phyloP scores from a whole-genome alignment of 2,329 filamentous ascomycete genomes.

The Furcasterigmium furcatum region DNA sequence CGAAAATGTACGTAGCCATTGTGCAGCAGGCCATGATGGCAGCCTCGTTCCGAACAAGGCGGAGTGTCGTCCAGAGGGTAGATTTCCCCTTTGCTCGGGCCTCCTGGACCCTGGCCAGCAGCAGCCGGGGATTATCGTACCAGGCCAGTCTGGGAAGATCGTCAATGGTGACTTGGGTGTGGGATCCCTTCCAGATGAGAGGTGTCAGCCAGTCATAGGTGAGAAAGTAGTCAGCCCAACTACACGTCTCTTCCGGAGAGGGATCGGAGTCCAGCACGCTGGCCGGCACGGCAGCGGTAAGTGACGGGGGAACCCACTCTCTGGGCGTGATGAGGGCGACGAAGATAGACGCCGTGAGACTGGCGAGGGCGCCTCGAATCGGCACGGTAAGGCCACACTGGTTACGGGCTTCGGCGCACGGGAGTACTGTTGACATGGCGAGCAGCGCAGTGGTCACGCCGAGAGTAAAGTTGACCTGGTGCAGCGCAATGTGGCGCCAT shows the following conservation, averaged over 20 bases:
- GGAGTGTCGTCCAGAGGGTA: slow-evolving; percentile 41
- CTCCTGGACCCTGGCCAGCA: slow-evolving; percentile 38
- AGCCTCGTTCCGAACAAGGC: slow-evolving; percentile 39
- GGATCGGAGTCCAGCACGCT: slow-evolving; percentile 29
- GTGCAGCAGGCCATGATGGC: slow-evolving; percentile 41
- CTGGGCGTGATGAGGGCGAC: slow-evolving; percentile 43
- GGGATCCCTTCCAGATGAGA: slow-evolving; percentile 43
- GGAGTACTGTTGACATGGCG: slow-evolving; percentile 32
- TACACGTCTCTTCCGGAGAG: slow-evolving; percentile 49
- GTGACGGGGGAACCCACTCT: slow-evolving; percentile 44
- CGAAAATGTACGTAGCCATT: slow-evolving; percentile 32
- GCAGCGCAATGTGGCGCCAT: slow-evolving; percentile 43
- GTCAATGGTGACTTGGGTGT: slow-evolving; percentile 39
- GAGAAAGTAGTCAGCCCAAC: slow-evolving; percentile 49
- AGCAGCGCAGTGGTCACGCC: slow-evolving; percentile 31
- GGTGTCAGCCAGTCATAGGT: slow-evolving; percentile 49
- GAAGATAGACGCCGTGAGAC: slow-evolving; percentile 31
- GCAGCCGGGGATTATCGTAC: slow-evolving; percentile 51
- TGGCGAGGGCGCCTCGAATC: slow-evolving; percentile 28
- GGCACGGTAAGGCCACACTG: slow-evolving; percentile 19
- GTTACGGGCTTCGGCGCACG: slow-evolving; percentile 35
- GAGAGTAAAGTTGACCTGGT: slow-evolving; percentile 45
- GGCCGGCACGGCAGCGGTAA: slow-evolving; percentile 33
- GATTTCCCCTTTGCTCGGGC: slow-evolving; percentile 38
- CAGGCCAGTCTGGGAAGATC: slow-evolving; percentile 47